A percentile compares a stretch with the other conserved stretches of the same genome.
These are phyloP conservation scores for Lepiota brunneoincarnata DNA, from an alignment of 768 basidiomycete genomes.

Conservation along the genomic window DNA sequence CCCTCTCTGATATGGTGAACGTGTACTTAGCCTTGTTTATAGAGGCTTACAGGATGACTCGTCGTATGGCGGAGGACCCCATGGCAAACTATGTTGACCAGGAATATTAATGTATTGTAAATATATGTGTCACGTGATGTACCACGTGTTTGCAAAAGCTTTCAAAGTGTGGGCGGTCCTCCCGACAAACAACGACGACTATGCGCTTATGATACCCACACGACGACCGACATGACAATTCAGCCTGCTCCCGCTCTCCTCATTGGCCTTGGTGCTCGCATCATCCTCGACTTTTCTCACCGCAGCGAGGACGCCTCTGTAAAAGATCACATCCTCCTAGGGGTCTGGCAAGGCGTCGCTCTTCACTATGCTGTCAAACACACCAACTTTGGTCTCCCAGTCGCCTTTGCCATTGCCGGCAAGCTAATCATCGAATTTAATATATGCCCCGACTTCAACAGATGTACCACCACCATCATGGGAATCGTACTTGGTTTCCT, in stretches of 20 bases:
- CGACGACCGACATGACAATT: slow-evolving; percentile 32
- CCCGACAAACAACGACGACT: slow-evolving; percentile 1
- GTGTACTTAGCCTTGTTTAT: slow-evolving; percentile 19
- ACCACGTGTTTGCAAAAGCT: slow-evolving; percentile 9
- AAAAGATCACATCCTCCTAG: slow-evolving; percentile 62
- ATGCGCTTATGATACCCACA: slow-evolving; percentile 16
- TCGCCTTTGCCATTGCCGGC: slow-evolving; percentile 53
- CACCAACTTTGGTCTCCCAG: slow-evolving; percentile 49
- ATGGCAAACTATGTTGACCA: slow-evolving; percentile 90
- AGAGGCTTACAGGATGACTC: slow-evolving; percentile 92
- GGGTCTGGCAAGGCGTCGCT: slow-evolving; percentile 74
- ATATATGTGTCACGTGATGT: slow-evolving; percentile 9
- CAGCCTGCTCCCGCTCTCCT: slow-evolving; percentile 65
- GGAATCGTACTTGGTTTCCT: slow-evolving; percentile 70
- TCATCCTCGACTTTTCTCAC: slow-evolving; percentile 59
- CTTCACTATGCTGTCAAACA: slow-evolving; percentile 65
- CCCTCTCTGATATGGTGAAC: neutral
- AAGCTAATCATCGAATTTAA: slow-evolving; percentile 68
- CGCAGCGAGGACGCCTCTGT: slow-evolving; percentile 44
- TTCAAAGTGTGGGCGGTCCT: neutral
- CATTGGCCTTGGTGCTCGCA: slow-evolving; percentile 71
- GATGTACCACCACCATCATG: slow-evolving; percentile 57
- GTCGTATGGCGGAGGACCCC: slow-evolving; percentile 77
- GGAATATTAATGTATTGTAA: slow-evolving; percentile 28
- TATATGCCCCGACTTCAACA: slow-evolving; percentile 48